Conservation (phyloP, 1,284 basidiomycete species). For the Leccinum holopus region DNA sequence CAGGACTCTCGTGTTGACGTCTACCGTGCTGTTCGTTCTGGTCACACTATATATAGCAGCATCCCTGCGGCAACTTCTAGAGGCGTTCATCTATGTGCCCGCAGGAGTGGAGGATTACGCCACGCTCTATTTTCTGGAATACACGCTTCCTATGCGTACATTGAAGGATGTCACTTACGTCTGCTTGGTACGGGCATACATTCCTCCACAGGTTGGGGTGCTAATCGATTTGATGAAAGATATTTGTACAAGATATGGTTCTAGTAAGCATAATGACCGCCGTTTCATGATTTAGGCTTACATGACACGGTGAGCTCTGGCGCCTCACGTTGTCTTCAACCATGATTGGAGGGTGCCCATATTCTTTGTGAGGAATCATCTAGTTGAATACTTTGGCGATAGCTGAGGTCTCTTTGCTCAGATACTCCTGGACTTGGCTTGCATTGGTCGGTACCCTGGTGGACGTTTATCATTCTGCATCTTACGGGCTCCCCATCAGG, state of each 20-base stretch:
- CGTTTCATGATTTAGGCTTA: not conserved
- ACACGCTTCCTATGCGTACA: constrained; percentile 19
- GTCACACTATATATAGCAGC: constrained; percentile 13
- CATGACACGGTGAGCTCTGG: constrained; percentile 11
- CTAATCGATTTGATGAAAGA: constrained; percentile 8
- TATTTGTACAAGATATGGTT: constrained; percentile 18
- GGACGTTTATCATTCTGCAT: not conserved
- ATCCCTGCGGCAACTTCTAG: constrained; percentile 18
- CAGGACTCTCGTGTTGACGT: constrained; percentile 18
- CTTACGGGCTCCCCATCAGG: constrained; percentile 7
- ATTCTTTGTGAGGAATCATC: constrained; percentile 9
- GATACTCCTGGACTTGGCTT: constrained; percentile 19
- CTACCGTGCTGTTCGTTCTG: constrained; percentile 17
- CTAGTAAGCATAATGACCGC: constrained; percentile 9
- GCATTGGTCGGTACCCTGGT: constrained; percentile 13
- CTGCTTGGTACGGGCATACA: constrained; percentile 8
- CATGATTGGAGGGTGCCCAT: constrained; percentile 16
- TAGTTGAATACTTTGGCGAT: not conserved
- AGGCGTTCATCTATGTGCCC: constrained; percentile 18
- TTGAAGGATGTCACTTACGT: constrained; percentile 19
- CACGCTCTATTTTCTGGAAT: constrained; percentile 11
- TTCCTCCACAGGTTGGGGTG: not conserved
- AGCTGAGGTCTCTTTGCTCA: constrained; percentile 2
- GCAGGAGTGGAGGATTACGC: constrained; percentile 8
- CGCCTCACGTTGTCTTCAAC: constrained; percentile 21